These are phyloP conservation scores for Gastrodia elata DNA, from an alignment of 106 monocot genomes.

Conservation along the genomic window DNA sequence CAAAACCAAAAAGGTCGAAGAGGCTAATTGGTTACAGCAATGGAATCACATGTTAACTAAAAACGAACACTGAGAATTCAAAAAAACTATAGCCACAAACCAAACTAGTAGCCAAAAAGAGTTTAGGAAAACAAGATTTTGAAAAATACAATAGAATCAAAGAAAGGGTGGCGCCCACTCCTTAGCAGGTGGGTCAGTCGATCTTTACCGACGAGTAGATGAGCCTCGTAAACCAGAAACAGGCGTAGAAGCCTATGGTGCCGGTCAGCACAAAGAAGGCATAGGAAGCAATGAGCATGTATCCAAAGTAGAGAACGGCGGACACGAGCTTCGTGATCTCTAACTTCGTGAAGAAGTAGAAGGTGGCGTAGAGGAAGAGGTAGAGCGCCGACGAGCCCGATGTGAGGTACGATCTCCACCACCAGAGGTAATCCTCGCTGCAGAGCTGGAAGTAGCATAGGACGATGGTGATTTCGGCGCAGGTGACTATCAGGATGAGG, in stretches of 20 bases:
- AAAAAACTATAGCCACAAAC: constrained; percentile 5
- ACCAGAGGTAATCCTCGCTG: constrained; percentile 95
- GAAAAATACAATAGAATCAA: too few species aligned
- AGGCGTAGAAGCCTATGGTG: constrained; percentile 93
- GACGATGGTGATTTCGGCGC: constrained; percentile 90
- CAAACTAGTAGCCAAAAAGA: neutral
- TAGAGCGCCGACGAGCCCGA: constrained; percentile 93
- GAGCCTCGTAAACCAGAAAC: constrained; percentile 92
- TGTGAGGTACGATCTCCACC: constrained; percentile 95
- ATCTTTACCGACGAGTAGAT: constrained; percentile 99
- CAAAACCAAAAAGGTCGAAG: neutral
- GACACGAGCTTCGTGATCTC: constrained; percentile 86
- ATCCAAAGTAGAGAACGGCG: constrained; percentile 83
- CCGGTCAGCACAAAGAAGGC: constrained; percentile 90
- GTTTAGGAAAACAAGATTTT: neutral
- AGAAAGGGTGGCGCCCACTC: too few species aligned
- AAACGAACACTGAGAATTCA: neutral
- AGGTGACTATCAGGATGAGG: constrained; percentile 76
- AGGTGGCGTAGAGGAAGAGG: constrained; percentile 83
- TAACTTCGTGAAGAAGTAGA: constrained; percentile 99
- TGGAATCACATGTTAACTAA: neutral
- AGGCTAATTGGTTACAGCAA: neutral
- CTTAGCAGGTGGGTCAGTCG: too few species aligned
- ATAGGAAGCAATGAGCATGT: constrained; percentile 95
- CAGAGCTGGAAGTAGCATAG: constrained; percentile 98